These are phyloP conservation scores for Phoma sp. DNA, from an alignment of 2,329 filamentous ascomycete genomes.

Conservation along the genomic window DNA sequence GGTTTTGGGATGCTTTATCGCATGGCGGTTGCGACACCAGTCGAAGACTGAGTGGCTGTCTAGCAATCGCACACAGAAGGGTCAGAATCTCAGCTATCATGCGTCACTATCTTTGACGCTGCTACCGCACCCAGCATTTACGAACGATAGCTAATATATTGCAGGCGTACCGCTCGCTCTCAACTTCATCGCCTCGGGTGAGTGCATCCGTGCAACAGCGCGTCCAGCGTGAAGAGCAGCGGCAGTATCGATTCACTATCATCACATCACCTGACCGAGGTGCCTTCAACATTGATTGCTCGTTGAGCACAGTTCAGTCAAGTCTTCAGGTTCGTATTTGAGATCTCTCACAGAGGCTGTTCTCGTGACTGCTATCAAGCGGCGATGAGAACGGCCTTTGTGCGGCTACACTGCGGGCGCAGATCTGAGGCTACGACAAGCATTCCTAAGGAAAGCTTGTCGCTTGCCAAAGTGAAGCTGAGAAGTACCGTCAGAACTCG, in stretches of 20 bases:
- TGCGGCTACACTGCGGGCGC: slow-evolving; percentile 85
- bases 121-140: not conserved
- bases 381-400: slow-evolving; percentile 38
- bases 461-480: slow-evolving; percentile 69
- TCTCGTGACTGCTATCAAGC: slow-evolving; percentile 13
- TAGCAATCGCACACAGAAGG: slow-evolving; percentile 82
- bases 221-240: slow-evolving; percentile 58
- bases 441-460: not conserved
- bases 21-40: slow-evolving; percentile 66
- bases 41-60: slow-evolving; percentile 75
- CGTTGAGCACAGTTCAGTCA: slow-evolving; percentile 22
- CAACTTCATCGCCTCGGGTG: slow-evolving; percentile 92
- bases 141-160: slow-evolving; percentile 34
- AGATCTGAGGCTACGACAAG: slow-evolving; percentile 54
- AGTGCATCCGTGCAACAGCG: slow-evolving; percentile 62
- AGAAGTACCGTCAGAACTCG: slow-evolving; percentile 96
- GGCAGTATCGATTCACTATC: slow-evolving; percentile 66
- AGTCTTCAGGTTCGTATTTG: slow-evolving; percentile 50
- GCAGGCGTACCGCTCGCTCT: slow-evolving; percentile 80
- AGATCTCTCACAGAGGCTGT: slow-evolving; percentile 46
- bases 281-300: slow-evolving; percentile 13
- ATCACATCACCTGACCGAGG: slow-evolving; percentile 19
- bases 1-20: slow-evolving; percentile 66
- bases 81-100: slow-evolving; percentile 55
- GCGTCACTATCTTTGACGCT: slow-evolving; percentile 11